These are phyloP conservation scores for Poa pratensis DNA, from an alignment of 176 grass and related monocot species.

Conservation along the genomic window DNA sequence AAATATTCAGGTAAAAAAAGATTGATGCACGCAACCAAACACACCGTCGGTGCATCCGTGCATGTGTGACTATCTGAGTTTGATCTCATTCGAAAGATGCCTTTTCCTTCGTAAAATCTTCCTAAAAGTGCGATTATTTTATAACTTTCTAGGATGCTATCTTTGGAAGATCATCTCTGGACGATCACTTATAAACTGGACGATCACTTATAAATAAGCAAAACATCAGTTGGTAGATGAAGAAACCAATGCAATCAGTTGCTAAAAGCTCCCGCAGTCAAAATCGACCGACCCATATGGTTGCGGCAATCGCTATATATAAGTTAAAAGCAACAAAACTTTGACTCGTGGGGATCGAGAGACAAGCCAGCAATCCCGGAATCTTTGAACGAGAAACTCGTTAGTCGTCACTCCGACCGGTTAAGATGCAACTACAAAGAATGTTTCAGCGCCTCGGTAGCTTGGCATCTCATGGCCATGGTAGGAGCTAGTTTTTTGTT, in stretches of 20 bases:
- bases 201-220: background rate
- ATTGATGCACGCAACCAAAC: too few relatives aligned
- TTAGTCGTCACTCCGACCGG: background rate
- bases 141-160: background rate
- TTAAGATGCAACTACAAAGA: background rate
- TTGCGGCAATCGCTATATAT: background rate
- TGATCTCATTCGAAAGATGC: too few relatives aligned
- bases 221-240: background rate
- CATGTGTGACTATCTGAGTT: too few relatives aligned
- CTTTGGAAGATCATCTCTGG: background rate
- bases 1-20: too few relatives aligned
- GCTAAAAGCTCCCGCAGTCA: background rate
- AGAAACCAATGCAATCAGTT: background rate
- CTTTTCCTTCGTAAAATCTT: too few relatives aligned
- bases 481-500: too few relatives aligned
- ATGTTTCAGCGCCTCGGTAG: background rate
- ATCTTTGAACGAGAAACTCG: background rate
- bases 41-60: too few relatives aligned
- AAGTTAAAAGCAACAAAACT: too few relatives aligned
- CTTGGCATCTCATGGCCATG: too few relatives aligned
- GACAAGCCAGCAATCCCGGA: background rate
- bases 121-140: too few relatives aligned
- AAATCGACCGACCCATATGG: background rate
- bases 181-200: background rate
- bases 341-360: background rate